Evolutionary conservation across 805 yeast genomes (phyloP).

Genomic region (Kazachstania taianensis): DNA sequence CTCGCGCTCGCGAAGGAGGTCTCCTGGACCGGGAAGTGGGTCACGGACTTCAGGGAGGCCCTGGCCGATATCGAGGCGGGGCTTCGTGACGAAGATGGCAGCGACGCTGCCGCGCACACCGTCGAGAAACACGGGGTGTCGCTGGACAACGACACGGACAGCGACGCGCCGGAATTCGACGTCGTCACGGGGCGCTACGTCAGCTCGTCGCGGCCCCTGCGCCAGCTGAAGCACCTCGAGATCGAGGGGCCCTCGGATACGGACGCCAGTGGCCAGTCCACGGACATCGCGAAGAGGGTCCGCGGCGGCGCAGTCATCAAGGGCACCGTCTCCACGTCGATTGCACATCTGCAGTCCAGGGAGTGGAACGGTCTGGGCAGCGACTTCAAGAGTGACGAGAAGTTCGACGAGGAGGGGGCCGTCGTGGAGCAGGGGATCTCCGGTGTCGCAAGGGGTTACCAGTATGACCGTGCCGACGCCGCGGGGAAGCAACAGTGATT

Average conservation of each 20-base stretch:
- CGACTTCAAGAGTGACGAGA: conserved; percentile 49
- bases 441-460: conserved; percentile 88
- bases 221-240: conserved; percentile 55
- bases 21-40: conserved; percentile 92
- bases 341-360: conserved; percentile 58
- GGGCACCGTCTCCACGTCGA: conserved; percentile 84
- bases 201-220: conserved; percentile 63
- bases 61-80: conserved; percentile 30
- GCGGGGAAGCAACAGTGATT: too few species aligned
- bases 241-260: conserved; percentile 37
- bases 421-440: conserved; percentile 68
- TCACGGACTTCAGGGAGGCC: conserved; percentile 62
- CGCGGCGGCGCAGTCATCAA: conserved; percentile 54
- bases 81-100: conserved; percentile 22
- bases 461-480: conserved; percentile 28
- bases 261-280: conserved; percentile 13
- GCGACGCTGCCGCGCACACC: conserved; percentile 6
- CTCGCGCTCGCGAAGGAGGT: conserved; percentile 69
- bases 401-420: conserved; percentile 54
- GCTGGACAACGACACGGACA: conserved; percentile 1
- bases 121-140: conserved; percentile 9
- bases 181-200: conserved; percentile 77
- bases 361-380: conserved; percentile 89
- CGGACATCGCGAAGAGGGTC: conserved; percentile 42
- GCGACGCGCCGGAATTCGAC: conserved; percentile 65